Evolutionary conservation across 2,329 filamentous ascomycete species (phyloP).

Genomic region (Diaporthe humulicola): DNA sequence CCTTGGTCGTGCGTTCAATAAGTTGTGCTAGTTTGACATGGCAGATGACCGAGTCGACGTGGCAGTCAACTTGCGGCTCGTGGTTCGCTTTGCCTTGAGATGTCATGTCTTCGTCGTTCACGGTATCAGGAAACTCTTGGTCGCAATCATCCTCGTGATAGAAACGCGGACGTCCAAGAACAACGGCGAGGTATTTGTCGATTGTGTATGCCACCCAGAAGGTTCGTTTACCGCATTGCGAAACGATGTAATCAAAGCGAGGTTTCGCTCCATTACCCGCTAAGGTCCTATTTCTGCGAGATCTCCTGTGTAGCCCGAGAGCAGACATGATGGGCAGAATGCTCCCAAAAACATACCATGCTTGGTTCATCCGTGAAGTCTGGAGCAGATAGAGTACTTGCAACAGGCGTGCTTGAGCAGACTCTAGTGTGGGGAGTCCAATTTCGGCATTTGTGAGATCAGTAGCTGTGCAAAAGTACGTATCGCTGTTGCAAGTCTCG

Average conservation of each 20-base stretch:
- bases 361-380: slow-evolving; percentile 71
- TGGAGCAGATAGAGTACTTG: slow-evolving; percentile 71
- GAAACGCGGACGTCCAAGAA: not conserved
- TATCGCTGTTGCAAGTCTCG: not conserved
- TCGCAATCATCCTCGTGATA: not conserved
- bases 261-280: not conserved
- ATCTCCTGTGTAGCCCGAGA: slow-evolving; percentile 50
- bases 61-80: not conserved
- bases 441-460: slow-evolving; percentile 65
- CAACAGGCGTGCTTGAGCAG: slow-evolving; percentile 68
- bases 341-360: slow-evolving; percentile 72
- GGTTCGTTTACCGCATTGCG: not conserved
- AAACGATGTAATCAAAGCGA: not conserved
- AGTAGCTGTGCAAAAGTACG: slow-evolving; percentile 47
- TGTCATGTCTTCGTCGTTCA: not conserved
- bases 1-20: not conserved
- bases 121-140: not conserved
- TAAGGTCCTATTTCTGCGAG: not conserved
- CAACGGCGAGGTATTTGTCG: not conserved
- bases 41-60: not conserved
- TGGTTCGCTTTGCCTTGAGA: not conserved
- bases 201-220: not conserved
- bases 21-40: not conserved
- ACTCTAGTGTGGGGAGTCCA: slow-evolving; percentile 42
- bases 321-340: slow-evolving; percentile 65